Conservation (phyloP, 805 yeast species). For the Metschnikowia santaceciliae region DNA sequence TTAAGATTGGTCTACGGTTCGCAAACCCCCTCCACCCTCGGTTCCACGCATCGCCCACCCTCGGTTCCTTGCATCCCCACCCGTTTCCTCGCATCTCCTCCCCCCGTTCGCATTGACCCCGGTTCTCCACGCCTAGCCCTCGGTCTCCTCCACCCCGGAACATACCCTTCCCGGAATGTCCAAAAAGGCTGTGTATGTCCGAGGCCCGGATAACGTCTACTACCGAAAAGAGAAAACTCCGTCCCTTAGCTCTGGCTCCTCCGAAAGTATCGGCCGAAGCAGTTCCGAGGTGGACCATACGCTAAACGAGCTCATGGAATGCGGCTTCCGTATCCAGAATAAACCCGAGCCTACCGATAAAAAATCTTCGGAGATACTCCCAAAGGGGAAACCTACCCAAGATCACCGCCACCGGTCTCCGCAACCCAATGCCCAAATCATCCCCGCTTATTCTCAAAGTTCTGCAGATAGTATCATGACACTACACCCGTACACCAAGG, state of each 20-base stretch:
- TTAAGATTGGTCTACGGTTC: no score
- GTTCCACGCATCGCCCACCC: no score
- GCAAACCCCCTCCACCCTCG: no score
- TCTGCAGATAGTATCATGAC: background rate
- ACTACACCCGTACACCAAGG: background rate
- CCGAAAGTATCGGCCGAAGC: conserved; percentile 28
- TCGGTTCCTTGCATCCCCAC: no score
- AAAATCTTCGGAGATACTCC: background rate
- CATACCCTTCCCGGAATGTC: background rate
- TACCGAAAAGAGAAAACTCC: conserved; percentile 14
- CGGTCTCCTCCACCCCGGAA: background rate
- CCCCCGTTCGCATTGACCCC: no score
- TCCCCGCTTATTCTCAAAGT: background rate
- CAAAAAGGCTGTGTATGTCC: conserved; percentile 9
- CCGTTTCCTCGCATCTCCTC: no score
- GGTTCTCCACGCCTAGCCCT: background rate
- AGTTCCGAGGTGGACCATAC: conserved; percentile 23
- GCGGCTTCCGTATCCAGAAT: conserved; percentile 24
- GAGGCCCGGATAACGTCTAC: conserved; percentile 11
- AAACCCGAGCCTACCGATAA: background rate
- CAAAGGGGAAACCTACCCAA: background rate
- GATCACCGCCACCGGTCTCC: background rate
- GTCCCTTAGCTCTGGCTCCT: conserved; percentile 37
- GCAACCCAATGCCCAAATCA: background rate
- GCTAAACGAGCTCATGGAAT: conserved; percentile 30